A percentile compares a stretch with the other conserved stretches of the same genome.
Conservation (phyloP, 2,329 filamentous ascomycete species). For the Microcyclospora tardicrescens region DNA sequence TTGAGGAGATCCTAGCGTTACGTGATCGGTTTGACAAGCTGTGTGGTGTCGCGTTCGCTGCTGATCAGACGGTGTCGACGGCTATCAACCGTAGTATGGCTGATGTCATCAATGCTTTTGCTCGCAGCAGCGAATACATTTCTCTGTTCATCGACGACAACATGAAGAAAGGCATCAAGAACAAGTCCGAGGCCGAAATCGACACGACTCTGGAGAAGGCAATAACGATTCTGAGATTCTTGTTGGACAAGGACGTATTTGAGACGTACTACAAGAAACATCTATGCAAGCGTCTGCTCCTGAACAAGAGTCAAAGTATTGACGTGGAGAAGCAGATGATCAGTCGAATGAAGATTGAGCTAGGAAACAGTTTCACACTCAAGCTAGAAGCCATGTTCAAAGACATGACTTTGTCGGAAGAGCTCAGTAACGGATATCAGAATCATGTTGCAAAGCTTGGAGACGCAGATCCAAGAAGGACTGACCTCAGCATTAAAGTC, state of each 20-base stretch:
- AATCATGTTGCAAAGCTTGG: slow-evolving; percentile 49
- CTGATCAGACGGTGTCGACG: slow-evolving; percentile 66
- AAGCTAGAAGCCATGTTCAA: slow-evolving; percentile 98
- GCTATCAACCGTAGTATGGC: slow-evolving; percentile 77
- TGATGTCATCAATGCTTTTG: slow-evolving; percentile 83
- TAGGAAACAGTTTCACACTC: slow-evolving; percentile 84
- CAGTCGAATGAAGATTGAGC: slow-evolving; percentile 88
- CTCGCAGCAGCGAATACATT: slow-evolving; percentile 75
- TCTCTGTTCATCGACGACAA: slow-evolving; percentile 96
- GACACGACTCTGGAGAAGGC: slow-evolving; percentile 78
- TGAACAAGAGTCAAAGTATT: slow-evolving; percentile 78
- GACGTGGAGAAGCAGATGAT: slow-evolving; percentile 95
- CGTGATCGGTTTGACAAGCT: slow-evolving; percentile 85
- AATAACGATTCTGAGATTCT: slow-evolving; percentile 73
- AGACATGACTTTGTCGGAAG: slow-evolving; percentile 79
- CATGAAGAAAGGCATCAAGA: slow-evolving; percentile 83
- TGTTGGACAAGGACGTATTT: slow-evolving; percentile 86
- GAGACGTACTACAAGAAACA: slow-evolving; percentile 98
- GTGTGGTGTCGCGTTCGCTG: slow-evolving; percentile 57
- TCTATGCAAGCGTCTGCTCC: slow-evolving; percentile 71
- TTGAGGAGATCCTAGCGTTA: slow-evolving; percentile 72
- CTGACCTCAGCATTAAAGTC: slow-evolving; percentile 73
- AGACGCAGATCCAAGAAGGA: slow-evolving; percentile 46
- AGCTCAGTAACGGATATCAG: slow-evolving; percentile 66
- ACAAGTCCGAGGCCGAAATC: slow-evolving; percentile 79